Conservation (phyloP, 2,329 filamentous ascomycete genomes). For the Paecilomyces fulvus region DNA sequence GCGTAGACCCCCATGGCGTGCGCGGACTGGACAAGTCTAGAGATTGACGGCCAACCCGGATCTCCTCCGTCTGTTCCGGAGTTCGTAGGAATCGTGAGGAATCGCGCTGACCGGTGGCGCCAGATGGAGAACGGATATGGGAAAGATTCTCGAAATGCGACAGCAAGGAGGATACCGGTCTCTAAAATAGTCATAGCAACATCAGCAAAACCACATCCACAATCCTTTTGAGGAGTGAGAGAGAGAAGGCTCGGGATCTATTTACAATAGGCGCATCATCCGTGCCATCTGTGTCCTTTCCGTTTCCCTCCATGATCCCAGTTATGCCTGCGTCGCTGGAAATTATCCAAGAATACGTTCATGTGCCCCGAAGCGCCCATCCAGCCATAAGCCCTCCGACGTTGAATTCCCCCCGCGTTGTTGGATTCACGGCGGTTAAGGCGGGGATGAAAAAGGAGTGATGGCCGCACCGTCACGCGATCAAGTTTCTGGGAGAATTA, state of each 20-base stretch:
- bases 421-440: neutral
- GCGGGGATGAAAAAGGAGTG: neutral
- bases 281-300: constrained; percentile 23
- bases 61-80: constrained; percentile 23
- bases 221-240: constrained; percentile 6
- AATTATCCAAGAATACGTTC: constrained; percentile 14
- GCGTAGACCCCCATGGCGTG: constrained; percentile 27
- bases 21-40: constrained; percentile 34
- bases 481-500: neutral
- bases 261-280: constrained; percentile 31
- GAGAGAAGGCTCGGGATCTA: constrained; percentile 8
- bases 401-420: neutral
- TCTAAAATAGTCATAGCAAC: constrained; percentile 17
- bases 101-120: constrained; percentile 19
- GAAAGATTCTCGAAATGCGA: constrained; percentile 43
- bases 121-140: constrained; percentile 22
- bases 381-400: neutral
- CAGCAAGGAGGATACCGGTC: constrained; percentile 40
- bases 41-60: constrained; percentile 27
- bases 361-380: constrained; percentile 15
- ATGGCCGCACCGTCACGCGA: neutral
- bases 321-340: constrained; percentile 16
- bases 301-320: constrained; percentile 28
- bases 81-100: constrained; percentile 19
- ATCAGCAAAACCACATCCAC: constrained; percentile 5